Evolutionary conservation across 2,329 filamentous ascomycete genomes (phyloP).

Genomic region (Thelonectria blattea): DNA sequence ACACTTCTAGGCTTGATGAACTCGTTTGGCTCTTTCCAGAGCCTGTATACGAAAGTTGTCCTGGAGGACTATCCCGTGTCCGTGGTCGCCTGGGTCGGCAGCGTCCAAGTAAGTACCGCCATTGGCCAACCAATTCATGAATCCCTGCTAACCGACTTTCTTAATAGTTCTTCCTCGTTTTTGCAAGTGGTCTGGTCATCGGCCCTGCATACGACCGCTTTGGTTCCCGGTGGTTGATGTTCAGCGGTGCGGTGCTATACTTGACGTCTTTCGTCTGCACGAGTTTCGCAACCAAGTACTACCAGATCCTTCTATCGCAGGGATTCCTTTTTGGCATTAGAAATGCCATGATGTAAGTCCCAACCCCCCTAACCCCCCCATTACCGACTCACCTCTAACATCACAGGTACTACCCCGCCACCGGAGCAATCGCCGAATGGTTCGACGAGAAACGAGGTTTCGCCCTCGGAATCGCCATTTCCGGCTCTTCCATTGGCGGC

Average conservation of each 20-base stretch:
- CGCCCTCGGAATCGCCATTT: slow-evolving; percentile 41
- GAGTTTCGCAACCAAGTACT: slow-evolving; percentile 42
- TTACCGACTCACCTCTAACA: neutral
- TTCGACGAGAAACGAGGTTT: slow-evolving; percentile 40
- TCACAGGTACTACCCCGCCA: slow-evolving; percentile 37
- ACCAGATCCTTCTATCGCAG: slow-evolving; percentile 47
- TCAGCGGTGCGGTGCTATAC: slow-evolving; percentile 44
- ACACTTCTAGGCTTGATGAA: slow-evolving; percentile 6
- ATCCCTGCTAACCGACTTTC: neutral
- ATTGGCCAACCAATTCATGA: fast-evolving
- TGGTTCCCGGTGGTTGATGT: slow-evolving; percentile 44
- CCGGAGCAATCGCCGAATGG: slow-evolving; percentile 40
- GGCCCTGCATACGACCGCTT: slow-evolving; percentile 50
- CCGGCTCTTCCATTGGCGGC: slow-evolving; percentile 42
- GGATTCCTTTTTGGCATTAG: slow-evolving; percentile 51
- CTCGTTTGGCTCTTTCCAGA: slow-evolving; percentile 43
- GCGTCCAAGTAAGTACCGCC: slow-evolving; percentile 32
- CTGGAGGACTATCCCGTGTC: slow-evolving; percentile 37
- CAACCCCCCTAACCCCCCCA: neutral
- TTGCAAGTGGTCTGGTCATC: slow-evolving; percentile 46
- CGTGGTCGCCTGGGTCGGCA: slow-evolving; percentile 51
- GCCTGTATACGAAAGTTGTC: slow-evolving; percentile 51
- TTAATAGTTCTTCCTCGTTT: slow-evolving; percentile 46
- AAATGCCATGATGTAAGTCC: slow-evolving; percentile 44
- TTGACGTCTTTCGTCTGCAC: slow-evolving; percentile 47